These are phyloP conservation scores for Primulina tabacum DNA, from an alignment of 257 asterid species.

Conservation along the genomic window DNA sequence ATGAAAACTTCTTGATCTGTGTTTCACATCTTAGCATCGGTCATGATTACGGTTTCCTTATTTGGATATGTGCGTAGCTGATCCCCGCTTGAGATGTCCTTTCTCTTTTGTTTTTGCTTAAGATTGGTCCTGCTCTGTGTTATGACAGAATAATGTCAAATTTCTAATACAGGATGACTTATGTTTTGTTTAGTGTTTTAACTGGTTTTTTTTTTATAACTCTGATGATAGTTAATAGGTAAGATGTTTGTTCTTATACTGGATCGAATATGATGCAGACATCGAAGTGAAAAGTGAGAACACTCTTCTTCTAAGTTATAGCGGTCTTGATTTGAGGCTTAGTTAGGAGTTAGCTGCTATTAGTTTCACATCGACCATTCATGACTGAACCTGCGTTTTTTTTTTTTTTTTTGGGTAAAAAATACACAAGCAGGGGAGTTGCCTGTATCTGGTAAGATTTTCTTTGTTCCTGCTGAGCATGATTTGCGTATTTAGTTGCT, in stretches of 20 bases:
- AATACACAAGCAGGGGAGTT: background rate
- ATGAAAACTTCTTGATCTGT: constrained; percentile 21
- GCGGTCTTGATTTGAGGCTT: background rate
- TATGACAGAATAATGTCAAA: background rate
- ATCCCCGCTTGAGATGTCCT: background rate
- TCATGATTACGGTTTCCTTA: constrained; percentile 18
- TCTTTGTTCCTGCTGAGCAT: background rate
- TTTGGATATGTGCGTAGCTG: background rate
- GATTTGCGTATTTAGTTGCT: background rate
- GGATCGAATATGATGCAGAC: no score
- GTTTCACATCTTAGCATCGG: constrained; percentile 17
- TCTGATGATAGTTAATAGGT: background rate
- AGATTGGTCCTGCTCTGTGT: background rate
- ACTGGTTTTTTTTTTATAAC: background rate
- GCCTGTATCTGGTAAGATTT: no score
- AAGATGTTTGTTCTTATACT: no score
- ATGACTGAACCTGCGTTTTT: background rate
- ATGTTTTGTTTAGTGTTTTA: background rate
- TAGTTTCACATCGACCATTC: background rate
- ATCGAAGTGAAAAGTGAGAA: no score
- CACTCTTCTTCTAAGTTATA: no score
- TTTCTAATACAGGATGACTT: background rate
- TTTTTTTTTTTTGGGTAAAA: no score
- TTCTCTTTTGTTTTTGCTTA: background rate
- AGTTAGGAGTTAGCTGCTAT: background rate